Conservation (phyloP, 2,329 filamentous ascomycete species). For the Fusarium drepaniforme region DNA sequence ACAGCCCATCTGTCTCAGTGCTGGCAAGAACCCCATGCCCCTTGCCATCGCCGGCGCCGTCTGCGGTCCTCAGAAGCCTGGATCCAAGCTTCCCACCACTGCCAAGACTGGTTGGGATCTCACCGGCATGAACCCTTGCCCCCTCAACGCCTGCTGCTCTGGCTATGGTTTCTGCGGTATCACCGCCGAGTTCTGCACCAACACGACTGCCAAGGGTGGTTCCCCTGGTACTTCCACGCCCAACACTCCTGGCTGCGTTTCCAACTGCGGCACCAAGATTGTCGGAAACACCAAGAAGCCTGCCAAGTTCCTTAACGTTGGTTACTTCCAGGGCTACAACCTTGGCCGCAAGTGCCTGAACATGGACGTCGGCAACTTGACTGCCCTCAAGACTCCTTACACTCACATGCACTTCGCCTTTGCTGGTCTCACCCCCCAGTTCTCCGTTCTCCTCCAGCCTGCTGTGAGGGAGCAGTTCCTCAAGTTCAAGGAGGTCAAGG, state of each 20-base stretch:
- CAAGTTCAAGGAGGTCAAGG: constrained; percentile 45
- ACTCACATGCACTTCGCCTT: constrained; percentile 52
- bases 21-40: constrained; percentile 51
- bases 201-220: constrained; percentile 44
- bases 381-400: constrained; percentile 34
- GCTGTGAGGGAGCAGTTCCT: constrained; percentile 44
- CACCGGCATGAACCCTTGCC: constrained; percentile 59
- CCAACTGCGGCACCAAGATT: constrained; percentile 50
- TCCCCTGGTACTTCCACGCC: constrained; percentile 43
- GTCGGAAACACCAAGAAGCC: constrained; percentile 44
- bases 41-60: constrained; percentile 44
- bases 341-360: constrained; percentile 43
- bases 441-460: constrained; percentile 32
- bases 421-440: constrained; percentile 38
- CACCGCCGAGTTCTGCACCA: constrained; percentile 57
- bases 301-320: constrained; percentile 43
- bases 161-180: constrained; percentile 60
- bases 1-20: constrained; percentile 50
- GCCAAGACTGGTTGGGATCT: constrained; percentile 47
- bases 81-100: constrained; percentile 40
- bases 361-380: constrained; percentile 46
- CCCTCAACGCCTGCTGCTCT: constrained; percentile 57
- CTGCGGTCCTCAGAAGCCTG: constrained; percentile 51
- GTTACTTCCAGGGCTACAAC: constrained; percentile 51
- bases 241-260: constrained; percentile 45